A percentile compares a stretch with the other conserved stretches of the same genome.
phyloP scores from a whole-genome alignment of 257 asterid genomes.

The Verbascum thapsus region DNA sequence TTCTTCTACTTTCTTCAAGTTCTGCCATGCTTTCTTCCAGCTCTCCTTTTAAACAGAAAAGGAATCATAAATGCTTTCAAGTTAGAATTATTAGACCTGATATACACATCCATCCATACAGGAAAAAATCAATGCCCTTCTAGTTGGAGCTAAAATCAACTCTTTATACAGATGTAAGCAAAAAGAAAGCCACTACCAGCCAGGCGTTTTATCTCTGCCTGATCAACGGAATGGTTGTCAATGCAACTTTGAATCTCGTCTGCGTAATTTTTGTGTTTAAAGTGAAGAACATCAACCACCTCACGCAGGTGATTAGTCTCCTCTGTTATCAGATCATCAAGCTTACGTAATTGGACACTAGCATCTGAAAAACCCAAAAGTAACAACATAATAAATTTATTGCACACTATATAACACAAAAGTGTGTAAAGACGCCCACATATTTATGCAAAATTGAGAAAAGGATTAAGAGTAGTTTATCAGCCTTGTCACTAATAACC shows the following conservation, averaged over 20 bases:
- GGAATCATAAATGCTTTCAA: conserved; percentile 23
- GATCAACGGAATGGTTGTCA: conserved; percentile 62
- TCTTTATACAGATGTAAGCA: conserved; percentile 1
- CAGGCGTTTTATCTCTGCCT: conserved; percentile 69
- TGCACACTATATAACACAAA: conserved; percentile 6
- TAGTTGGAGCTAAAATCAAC: conserved; percentile 24
- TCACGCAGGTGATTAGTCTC: conserved; percentile 59
- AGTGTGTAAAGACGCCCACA: conserved; percentile 1
- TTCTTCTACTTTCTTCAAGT: conserved; percentile 95
- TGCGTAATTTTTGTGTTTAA: conserved; percentile 71
- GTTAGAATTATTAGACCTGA: conserved; percentile 11
- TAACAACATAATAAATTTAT: conserved; percentile 14
- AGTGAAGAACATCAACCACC: conserved; percentile 64
- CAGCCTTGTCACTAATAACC: conserved; percentile 47
- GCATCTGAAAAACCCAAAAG: conserved; percentile 55
- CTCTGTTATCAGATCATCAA: conserved; percentile 71
- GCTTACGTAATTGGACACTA: conserved; percentile 50
- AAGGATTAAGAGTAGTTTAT: conserved; percentile 16
- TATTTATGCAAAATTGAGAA: conserved; percentile 18
- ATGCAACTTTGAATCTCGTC: conserved; percentile 67
- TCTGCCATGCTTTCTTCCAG: conserved; percentile 88
- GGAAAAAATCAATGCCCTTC: conserved; percentile 17
- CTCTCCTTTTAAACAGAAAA: conserved; percentile 58
- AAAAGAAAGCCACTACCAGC: conserved; percentile 53
- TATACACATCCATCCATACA: conserved; percentile 21